Conservation (phyloP, 2,329 filamentous ascomycete species). For the Periglandula ipomoeae region DNA sequence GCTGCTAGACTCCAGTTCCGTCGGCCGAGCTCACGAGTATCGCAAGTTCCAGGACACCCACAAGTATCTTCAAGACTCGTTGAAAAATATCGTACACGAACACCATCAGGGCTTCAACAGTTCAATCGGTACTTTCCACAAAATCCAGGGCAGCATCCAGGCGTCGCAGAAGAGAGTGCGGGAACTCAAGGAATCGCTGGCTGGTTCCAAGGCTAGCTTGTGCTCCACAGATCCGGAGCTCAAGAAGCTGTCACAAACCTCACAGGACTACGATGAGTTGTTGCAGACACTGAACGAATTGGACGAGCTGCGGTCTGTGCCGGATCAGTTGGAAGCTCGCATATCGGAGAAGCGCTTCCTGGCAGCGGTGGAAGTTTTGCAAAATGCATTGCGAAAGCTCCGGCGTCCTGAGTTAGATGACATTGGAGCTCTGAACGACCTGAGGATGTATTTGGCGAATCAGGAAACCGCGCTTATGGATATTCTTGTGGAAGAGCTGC, state of each 20-base stretch:
- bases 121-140: conserved; percentile 97
- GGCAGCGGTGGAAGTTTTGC: conserved; percentile 83
- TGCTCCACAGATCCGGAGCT: conserved; percentile 83
- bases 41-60: conserved; percentile 76
- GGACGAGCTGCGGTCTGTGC: conserved; percentile 80
- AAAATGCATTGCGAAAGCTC: conserved; percentile 75
- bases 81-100: conserved; percentile 95
- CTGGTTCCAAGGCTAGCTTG: conserved; percentile 70
- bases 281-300: conserved; percentile 75
- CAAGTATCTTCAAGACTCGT: conserved; percentile 77
- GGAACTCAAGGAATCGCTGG: conserved; percentile 71
- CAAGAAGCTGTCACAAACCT: conserved; percentile 78
- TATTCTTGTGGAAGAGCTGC: conserved; percentile 92
- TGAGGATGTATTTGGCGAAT: conserved; percentile 81
- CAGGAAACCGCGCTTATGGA: conserved; percentile 89
- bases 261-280: conserved; percentile 84
- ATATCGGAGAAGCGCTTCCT: conserved; percentile 96
- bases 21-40: conserved; percentile 85
- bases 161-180: conserved; percentile 80
- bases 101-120: conserved; percentile 99
- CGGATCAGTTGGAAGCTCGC: conserved; percentile 84
- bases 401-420: conserved; percentile 82
- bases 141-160: conserved; percentile 90
- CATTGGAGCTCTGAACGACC: conserved; percentile 79
- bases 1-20: conserved; percentile 85